These are phyloP conservation scores for Mycena filopes DNA, from an alignment of 768 basidiomycete species.

Conservation along the genomic window DNA sequence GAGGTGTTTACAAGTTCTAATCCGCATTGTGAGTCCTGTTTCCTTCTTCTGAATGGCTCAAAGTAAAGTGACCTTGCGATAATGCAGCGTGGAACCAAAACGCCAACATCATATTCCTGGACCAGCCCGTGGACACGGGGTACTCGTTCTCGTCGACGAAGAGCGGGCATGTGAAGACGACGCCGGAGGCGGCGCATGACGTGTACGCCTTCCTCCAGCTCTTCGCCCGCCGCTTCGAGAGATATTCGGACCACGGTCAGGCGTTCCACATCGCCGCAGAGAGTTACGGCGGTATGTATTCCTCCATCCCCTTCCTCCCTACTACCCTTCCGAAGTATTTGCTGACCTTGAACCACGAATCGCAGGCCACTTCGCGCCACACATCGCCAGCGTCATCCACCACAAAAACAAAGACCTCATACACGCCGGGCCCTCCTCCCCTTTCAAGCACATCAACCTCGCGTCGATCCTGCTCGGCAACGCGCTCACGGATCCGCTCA, in stretches of 20 bases:
- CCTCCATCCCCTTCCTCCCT: too few relatives aligned
- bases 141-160: constrained; percentile 6
- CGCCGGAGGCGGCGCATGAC: constrained; percentile 5
- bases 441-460: constrained; percentile 17
- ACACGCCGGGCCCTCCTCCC: constrained; percentile 14
- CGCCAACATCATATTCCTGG: constrained; percentile 10
- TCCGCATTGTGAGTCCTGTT: constrained; percentile 2
- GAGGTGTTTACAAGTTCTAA: constrained; percentile 64
- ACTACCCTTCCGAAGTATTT: not conserved
- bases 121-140: constrained; percentile 3
- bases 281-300: constrained; percentile 13
- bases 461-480: constrained; percentile 18
- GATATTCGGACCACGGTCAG: constrained; percentile 2
- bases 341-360: not conserved
- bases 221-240: constrained; percentile 3
- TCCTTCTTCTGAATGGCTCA: not conserved
- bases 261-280: constrained; percentile 9
- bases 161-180: constrained; percentile 11
- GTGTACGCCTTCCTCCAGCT: constrained; percentile 13
- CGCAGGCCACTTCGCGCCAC: constrained; percentile 10
- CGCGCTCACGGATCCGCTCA: constrained; percentile 17
- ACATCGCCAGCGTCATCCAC: constrained; percentile 16
- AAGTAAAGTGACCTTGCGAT: too few relatives aligned
- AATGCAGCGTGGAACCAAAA: constrained; percentile 9
- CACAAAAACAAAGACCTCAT: constrained; percentile 21